Conservation (phyloP, 2,329 filamentous ascomycete species). For the Plenodomus tracheiphilus region DNA sequence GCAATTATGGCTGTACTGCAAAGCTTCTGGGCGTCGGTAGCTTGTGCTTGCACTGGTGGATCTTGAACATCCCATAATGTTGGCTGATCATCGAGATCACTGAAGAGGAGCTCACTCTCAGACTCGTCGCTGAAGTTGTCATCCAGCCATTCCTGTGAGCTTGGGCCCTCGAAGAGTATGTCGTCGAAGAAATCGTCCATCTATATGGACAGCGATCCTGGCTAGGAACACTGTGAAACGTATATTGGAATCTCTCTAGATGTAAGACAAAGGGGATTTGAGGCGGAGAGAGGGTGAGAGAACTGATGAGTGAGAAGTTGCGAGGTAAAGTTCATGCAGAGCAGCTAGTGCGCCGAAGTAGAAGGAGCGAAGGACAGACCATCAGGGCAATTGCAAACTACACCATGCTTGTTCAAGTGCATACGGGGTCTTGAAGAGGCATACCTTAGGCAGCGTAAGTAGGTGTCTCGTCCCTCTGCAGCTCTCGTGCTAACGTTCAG, state of each 20-base stretch:
- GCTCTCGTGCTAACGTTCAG: too few relatives aligned
- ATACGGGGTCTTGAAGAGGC: not conserved
- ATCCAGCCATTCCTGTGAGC: slow-evolving; percentile 20
- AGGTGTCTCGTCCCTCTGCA: too few relatives aligned
- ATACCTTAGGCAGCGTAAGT: too few relatives aligned
- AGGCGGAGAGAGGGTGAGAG: too few relatives aligned
- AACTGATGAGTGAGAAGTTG: not conserved
- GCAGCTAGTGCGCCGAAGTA: not conserved
- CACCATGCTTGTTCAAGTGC: not conserved
- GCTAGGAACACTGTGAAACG: not conserved
- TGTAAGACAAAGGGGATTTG: too few relatives aligned
- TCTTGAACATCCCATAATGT: slow-evolving; percentile 11
- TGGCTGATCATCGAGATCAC: slow-evolving; percentile 2
- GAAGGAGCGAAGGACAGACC: not conserved
- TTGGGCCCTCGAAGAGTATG: slow-evolving; percentile 31
- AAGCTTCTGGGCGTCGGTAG: not conserved
- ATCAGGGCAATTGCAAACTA: not conserved
- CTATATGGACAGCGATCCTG: slow-evolving; percentile 16
- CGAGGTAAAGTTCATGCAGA: not conserved
- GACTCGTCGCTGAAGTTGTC: slow-evolving; percentile 14
- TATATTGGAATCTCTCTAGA: too few relatives aligned
- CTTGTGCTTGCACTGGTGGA: not conserved
- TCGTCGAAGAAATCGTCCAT: slow-evolving; percentile 29
- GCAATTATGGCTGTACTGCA: not conserved
- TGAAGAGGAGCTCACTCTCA: slow-evolving; percentile 30